These are phyloP conservation scores for Venturia pyrina DNA, from an alignment of 2,329 filamentous ascomycete species.

Conservation along the genomic window DNA sequence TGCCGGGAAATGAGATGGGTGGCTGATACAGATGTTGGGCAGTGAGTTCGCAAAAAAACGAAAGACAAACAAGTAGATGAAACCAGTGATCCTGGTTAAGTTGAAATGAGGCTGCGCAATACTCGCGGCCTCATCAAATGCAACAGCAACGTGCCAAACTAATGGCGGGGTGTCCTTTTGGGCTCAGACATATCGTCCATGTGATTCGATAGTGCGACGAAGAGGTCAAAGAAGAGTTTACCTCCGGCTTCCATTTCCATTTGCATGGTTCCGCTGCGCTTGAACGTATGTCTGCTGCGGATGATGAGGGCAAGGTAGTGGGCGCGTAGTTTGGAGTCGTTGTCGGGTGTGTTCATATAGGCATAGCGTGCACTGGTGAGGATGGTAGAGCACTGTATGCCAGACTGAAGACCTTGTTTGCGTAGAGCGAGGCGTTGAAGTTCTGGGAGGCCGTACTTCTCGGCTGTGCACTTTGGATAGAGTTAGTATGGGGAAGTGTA, in stretches of 20 bases:
- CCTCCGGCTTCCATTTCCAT: constrained; percentile 85
- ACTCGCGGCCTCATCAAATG: neutral
- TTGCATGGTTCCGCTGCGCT: constrained; percentile 91
- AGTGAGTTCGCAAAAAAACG: neutral
- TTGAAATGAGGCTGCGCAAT: neutral
- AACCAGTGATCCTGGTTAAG: neutral
- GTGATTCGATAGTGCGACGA: constrained; percentile 87
- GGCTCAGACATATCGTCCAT: constrained; percentile 39
- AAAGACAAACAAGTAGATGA: neutral
- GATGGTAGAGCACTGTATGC: constrained; percentile 77
- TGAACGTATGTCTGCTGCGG: constrained; percentile 76
- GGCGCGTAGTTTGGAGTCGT: constrained; percentile 78
- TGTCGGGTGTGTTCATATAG: constrained; percentile 80
- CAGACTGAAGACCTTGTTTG: constrained; percentile 81
- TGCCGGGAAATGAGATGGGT: neutral
- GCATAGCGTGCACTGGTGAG: constrained; percentile 80
- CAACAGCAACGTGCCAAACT: neutral
- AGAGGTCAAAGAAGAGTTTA: constrained; percentile 85
- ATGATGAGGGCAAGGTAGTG: constrained; percentile 92
- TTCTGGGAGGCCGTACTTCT: constrained; percentile 73
- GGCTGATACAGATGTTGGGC: neutral
- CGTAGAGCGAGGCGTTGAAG: constrained; percentile 75
- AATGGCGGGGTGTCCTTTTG: constrained; percentile 4
- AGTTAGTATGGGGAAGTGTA: constrained; percentile 14
- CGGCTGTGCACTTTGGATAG: constrained; percentile 55